Conservation (phyloP, 2,329 filamentous ascomycete genomes). For the Lasiodiplodia sp. region DNA sequence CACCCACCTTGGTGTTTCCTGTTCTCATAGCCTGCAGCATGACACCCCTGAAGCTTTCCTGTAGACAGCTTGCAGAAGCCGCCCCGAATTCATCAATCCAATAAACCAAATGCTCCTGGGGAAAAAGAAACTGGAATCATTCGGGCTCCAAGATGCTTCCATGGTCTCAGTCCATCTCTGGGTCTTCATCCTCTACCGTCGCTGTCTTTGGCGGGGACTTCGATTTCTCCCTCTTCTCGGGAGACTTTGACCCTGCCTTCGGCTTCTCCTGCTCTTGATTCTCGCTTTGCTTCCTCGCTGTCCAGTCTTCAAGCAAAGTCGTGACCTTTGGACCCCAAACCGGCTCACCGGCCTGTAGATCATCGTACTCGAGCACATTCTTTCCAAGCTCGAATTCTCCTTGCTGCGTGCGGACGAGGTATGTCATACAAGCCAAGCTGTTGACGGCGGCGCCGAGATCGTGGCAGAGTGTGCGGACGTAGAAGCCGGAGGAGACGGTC, state of each 20-base stretch:
- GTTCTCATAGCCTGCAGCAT: neutral
- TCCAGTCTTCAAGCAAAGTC: conserved; percentile 62
- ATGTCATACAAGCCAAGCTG: conserved; percentile 85
- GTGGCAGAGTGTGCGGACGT: conserved; percentile 91
- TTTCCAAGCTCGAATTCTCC: conserved; percentile 77
- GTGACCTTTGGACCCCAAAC: conserved; percentile 82
- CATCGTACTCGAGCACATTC: conserved; percentile 80
- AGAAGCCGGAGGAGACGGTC: conserved; percentile 95
- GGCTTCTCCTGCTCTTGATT: neutral
- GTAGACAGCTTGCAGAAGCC: conserved; percentile 1
- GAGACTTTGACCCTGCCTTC: neutral
- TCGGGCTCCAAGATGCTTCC: neutral
- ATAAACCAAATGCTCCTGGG: neutral
- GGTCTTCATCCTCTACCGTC: neutral
- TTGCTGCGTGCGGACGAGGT: conserved; percentile 81
- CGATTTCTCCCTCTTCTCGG: neutral
- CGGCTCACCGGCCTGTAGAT: conserved; percentile 76
- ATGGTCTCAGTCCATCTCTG: neutral
- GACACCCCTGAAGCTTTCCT: neutral
- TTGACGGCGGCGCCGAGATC: conserved; percentile 84
- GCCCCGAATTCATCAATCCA: neutral
- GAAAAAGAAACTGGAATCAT: neutral
- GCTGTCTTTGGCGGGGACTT: too few relatives aligned
- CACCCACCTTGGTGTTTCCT: neutral
- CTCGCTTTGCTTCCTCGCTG: conserved; percentile 49